Evolutionary conservation across 495 filamentous ascomycete species (phyloP).

Genomic region (Cryomyces minteri): DNA sequence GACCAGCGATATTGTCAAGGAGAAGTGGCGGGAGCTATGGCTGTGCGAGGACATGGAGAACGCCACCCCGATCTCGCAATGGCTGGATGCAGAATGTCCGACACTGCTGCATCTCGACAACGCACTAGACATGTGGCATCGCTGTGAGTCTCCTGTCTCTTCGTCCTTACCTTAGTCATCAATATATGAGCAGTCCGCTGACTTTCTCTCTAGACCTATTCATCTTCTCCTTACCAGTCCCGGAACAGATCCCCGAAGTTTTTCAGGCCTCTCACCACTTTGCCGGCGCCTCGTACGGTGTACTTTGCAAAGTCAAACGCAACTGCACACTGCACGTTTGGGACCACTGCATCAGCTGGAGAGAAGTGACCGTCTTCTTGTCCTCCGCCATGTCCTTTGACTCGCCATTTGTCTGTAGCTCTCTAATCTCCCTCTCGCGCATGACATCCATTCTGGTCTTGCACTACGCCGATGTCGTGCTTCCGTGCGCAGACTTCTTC

Average conservation of each 20-base stretch:
- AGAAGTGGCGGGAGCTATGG: conserved; percentile 43
- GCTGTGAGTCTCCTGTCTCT: no score
- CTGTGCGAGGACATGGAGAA: conserved; percentile 38
- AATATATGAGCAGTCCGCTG: no score
- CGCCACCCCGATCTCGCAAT: conserved; percentile 29
- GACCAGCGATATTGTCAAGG: conserved; percentile 40
- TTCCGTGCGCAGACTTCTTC: conserved; percentile 48
- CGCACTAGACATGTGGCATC: conserved; percentile 41
- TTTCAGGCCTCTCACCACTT: conserved; percentile 53
- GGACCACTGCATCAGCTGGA: conserved; percentile 50
- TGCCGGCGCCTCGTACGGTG: conserved; percentile 42
- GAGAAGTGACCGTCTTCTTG: conserved; percentile 42
- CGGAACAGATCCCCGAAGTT: conserved; percentile 40
- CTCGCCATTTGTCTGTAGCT: conserved; percentile 36
- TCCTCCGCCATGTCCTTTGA: conserved; percentile 40
- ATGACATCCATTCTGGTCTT: conserved; percentile 40
- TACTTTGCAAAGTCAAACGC: conserved; percentile 46
- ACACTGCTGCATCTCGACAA: conserved; percentile 36
- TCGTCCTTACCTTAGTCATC: no score
- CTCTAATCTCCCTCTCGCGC: conserved; percentile 35
- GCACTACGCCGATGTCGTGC: conserved; percentile 44
- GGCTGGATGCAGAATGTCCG: conserved; percentile 39
- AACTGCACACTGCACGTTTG: conserved; percentile 44
- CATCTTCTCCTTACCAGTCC: conserved; percentile 48
- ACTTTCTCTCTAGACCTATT: no score